Conservation (phyloP, 2,329 filamentous ascomycete genomes). For the Colletotrichum sojae region DNA sequence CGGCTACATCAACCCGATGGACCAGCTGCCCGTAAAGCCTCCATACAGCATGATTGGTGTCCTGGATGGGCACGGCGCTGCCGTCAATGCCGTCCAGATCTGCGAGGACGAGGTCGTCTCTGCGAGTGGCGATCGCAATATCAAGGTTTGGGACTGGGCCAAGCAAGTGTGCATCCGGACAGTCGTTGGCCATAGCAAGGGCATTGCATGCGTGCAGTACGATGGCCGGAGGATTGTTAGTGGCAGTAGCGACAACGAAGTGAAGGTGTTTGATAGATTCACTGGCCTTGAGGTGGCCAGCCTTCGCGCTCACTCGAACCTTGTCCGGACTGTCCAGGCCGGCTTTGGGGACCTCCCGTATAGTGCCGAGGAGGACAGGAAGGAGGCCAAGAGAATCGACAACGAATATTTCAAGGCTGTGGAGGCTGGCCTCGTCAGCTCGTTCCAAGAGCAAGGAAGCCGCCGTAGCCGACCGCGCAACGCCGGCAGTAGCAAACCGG, state of each 20-base stretch:
- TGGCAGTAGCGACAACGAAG: constrained; percentile 95
- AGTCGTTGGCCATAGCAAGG: constrained; percentile 90
- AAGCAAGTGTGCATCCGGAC: constrained; percentile 83
- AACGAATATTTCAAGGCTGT: constrained; percentile 77
- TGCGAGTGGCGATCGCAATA: constrained; percentile 91
- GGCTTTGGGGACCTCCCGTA: constrained; percentile 92
- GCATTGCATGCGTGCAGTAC: constrained; percentile 97
- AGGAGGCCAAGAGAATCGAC: constrained; percentile 81
- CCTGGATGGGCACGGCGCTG: constrained; percentile 87
- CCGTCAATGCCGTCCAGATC: constrained; percentile 97
- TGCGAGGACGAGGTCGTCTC: constrained; percentile 89
- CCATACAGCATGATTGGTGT: constrained; percentile 84
- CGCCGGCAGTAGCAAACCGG: constrained; percentile 80
- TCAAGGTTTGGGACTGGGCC: constrained; percentile 95
- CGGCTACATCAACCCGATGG: constrained; percentile 61
- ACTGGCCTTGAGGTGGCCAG: constrained; percentile 92
- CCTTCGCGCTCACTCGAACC: constrained; percentile 82
- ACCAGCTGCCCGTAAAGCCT: constrained; percentile 67
- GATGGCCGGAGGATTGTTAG: constrained; percentile 94
- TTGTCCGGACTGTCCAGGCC: constrained; percentile 95
- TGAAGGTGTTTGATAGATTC: constrained; percentile 92
- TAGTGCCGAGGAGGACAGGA: constrained; percentile 80
- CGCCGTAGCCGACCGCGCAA: constrained; percentile 65
- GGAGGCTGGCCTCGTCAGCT: constrained; percentile 62
- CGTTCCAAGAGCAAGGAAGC: constrained; percentile 38